phyloP scores from a whole-genome alignment of 441 rosid species.

The Aleurites moluccanus region DNA sequence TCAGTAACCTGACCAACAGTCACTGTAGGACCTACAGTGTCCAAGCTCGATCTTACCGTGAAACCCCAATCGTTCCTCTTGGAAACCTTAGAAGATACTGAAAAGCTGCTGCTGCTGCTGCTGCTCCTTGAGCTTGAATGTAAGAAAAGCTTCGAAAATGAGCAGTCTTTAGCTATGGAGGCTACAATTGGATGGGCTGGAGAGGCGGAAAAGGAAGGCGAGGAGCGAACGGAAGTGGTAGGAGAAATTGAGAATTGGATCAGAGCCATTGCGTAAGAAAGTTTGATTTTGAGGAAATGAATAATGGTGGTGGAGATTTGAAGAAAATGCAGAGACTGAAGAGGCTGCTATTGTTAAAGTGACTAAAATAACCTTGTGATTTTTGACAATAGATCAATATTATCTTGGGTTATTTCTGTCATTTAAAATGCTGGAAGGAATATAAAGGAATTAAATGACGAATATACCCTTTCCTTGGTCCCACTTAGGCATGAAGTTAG shows the following conservation, averaged over 20 bases:
- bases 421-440: not conserved
- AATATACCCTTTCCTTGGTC: not conserved
- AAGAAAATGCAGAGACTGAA: not conserved
- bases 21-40: conserved; percentile 40
- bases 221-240: not conserved
- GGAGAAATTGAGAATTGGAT: too few species aligned
- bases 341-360: not conserved
- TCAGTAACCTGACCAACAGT: conserved; percentile 83
- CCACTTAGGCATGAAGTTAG: not conserved
- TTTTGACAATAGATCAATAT: not conserved
- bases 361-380: conserved; percentile 18
- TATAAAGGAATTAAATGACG: not conserved
- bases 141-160: too few species aligned
- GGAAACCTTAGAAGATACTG: not conserved
- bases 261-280: too few species aligned
- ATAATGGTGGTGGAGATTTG: conserved; percentile 14
- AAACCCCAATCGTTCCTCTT: conserved; percentile 21
- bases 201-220: too few species aligned
- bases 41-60: conserved; percentile 56
- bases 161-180: too few species aligned
- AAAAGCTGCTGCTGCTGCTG: not conserved
- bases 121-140: too few species aligned
- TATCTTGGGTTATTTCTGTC: conserved; percentile 21
- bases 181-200: too few species aligned
- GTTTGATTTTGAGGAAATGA: not conserved